Evolutionary conservation across 2,329 filamentous ascomycete species (phyloP).

Genomic region (Apiospora malaysiana): DNA sequence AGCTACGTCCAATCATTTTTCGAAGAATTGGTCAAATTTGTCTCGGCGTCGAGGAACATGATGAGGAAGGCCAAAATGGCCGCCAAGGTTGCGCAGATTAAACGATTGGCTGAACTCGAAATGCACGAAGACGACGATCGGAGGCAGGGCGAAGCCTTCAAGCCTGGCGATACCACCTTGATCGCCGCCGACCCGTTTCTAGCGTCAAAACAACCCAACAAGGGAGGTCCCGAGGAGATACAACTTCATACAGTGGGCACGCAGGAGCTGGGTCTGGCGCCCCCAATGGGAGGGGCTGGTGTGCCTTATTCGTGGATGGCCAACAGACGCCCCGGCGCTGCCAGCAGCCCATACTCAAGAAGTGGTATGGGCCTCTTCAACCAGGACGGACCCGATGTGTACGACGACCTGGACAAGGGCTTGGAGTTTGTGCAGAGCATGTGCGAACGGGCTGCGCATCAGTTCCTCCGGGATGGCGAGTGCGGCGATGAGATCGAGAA

Average conservation of each 20-base stretch:
- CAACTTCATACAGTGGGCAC: slow-evolving; percentile 45
- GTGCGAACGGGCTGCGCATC: slow-evolving; percentile 86
- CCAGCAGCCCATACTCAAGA: slow-evolving; percentile 9
- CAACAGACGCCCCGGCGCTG: neutral
- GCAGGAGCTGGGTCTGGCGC: slow-evolving; percentile 38
- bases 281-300: slow-evolving; percentile 20
- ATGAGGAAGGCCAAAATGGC: slow-evolving; percentile 90
- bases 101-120: slow-evolving; percentile 64
- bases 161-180: slow-evolving; percentile 32
- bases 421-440: slow-evolving; percentile 81
- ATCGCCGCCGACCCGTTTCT: slow-evolving; percentile 31
- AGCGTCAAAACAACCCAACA: slow-evolving; percentile 24
- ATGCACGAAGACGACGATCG: slow-evolving; percentile 54
- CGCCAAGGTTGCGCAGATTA: slow-evolving; percentile 72
- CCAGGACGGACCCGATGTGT: slow-evolving; percentile 52
- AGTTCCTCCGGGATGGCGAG: slow-evolving; percentile 86
- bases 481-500: slow-evolving; percentile 78
- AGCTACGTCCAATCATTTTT: slow-evolving; percentile 84
- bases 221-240: slow-evolving; percentile 40
- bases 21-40: slow-evolving; percentile 80
- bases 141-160: neutral
- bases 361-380: slow-evolving; percentile 21
- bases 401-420: slow-evolving; percentile 77
- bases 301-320: neutral
- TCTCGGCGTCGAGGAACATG: slow-evolving; percentile 80